phyloP scores from a whole-genome alignment of 2,329 filamentous ascomycete species.

The Beauveria scarabaeidicola region DNA sequence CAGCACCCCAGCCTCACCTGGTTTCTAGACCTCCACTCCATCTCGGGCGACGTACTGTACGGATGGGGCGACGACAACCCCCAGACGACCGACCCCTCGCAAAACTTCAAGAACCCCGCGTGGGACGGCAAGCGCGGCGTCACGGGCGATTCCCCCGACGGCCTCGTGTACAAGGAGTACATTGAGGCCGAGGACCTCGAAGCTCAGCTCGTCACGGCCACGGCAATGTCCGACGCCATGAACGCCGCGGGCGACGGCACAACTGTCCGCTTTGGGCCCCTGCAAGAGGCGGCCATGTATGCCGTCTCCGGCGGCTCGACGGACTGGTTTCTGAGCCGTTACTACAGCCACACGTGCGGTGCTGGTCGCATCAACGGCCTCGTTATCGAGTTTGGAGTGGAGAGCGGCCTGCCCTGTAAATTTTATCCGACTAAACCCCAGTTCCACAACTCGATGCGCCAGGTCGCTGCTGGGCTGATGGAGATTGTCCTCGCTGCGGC shows the following conservation, averaged over 20 bases:
- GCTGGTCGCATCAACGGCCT: constrained; percentile 33
- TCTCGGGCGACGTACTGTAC: constrained; percentile 42
- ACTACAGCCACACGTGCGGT: constrained; percentile 27
- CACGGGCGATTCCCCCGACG: constrained; percentile 27
- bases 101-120: constrained; percentile 44
- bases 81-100: constrained; percentile 34
- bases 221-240: constrained; percentile 31
- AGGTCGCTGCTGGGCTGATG: constrained; percentile 39
- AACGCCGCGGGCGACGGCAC: constrained; percentile 23
- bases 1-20: constrained; percentile 41
- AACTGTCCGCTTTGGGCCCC: constrained; percentile 26
- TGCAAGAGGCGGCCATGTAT: constrained; percentile 34
- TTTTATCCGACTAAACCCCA: constrained; percentile 38
- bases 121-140: constrained; percentile 45
- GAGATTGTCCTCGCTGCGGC: constrained; percentile 31
- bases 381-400: constrained; percentile 38
- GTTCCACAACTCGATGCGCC: constrained; percentile 36
- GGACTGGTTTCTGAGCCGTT: constrained; percentile 39
- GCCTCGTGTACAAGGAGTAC: constrained; percentile 37
- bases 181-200: constrained; percentile 28
- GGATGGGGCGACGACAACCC: constrained; percentile 48
- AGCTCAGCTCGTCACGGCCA: constrained; percentile 24
- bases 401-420: constrained; percentile 20
- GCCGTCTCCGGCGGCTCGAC: constrained; percentile 37
- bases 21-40: constrained; percentile 53